A percentile compares a stretch with the other conserved stretches of the same genome.
Evolutionary conservation across 2,329 filamentous ascomycete genomes (phyloP).

Genomic region (Fusarium napiforme): DNA sequence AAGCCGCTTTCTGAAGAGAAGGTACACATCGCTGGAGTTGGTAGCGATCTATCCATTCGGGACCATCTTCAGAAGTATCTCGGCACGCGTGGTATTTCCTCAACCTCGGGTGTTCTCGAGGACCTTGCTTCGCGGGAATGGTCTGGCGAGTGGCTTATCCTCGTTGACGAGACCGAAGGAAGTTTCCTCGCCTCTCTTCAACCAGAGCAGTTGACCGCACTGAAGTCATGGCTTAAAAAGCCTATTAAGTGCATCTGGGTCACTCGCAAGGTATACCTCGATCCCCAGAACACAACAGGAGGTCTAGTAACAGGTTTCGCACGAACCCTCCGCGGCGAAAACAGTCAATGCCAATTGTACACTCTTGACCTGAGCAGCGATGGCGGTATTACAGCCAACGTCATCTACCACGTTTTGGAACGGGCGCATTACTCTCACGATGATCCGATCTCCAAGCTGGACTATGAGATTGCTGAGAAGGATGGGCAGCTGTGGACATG

Average conservation of each 20-base stretch:
- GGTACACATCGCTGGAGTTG: constrained; percentile 28
- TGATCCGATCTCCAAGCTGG: constrained; percentile 37
- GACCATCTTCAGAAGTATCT: constrained; percentile 14
- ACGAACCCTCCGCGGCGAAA: constrained; percentile 34
- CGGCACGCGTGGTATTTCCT: constrained; percentile 7
- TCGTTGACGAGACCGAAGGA: constrained; percentile 34
- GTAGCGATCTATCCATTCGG: background rate
- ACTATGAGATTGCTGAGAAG: constrained; percentile 40
- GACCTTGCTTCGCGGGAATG: constrained; percentile 26
- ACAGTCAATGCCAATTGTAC: constrained; percentile 37
- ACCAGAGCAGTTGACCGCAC: constrained; percentile 18
- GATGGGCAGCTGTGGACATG: constrained; percentile 41
- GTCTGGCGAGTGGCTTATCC: constrained; percentile 34
- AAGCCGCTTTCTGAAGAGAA: constrained; percentile 13
- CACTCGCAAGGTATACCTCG: constrained; percentile 36
- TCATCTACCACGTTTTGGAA: constrained; percentile 35
- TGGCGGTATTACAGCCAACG: constrained; percentile 6
- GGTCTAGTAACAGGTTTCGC: constrained; percentile 40
- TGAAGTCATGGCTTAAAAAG: constrained; percentile 30
- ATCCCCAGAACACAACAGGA: constrained; percentile 36
- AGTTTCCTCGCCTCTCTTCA: constrained; percentile 35
- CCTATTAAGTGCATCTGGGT: constrained; percentile 40
- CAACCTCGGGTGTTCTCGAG: constrained; percentile 23
- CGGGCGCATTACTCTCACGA: constrained; percentile 33
- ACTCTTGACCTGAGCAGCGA: constrained; percentile 37